phyloP scores from a whole-genome alignment of 2,329 filamentous ascomycete genomes.

The Drechslera avenae region DNA sequence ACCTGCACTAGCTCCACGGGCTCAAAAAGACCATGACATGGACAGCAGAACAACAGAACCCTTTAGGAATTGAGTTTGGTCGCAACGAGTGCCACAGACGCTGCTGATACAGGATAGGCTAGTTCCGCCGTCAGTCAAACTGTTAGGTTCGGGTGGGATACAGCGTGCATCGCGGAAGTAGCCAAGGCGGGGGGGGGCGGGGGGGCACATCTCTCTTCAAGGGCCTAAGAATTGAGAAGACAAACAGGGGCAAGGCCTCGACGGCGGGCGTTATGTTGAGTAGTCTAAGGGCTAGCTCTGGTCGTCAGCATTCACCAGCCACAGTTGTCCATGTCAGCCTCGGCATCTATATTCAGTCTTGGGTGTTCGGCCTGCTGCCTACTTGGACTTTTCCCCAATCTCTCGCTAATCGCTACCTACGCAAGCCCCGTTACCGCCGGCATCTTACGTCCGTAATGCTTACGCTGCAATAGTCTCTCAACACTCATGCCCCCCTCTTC shows the following conservation, averaged over 20 bases:
- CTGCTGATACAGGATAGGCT: conserved; percentile 13
- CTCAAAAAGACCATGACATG: not conserved
- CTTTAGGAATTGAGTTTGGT: not conserved
- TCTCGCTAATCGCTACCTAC: conserved; percentile 5
- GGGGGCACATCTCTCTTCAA: not conserved
- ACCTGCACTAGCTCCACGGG: conserved; percentile 7
- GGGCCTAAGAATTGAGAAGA: too few species aligned
- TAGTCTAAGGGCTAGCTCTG: too few species aligned
- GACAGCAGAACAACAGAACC: not conserved
- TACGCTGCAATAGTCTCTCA: not conserved
- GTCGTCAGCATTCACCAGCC: too few species aligned
- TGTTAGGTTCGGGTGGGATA: too few species aligned
- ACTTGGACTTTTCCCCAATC: not conserved
- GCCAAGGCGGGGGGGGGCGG: not conserved
- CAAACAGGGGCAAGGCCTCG: too few species aligned
- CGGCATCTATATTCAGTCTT: too few species aligned
- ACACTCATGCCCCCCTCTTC: conserved; percentile 12
- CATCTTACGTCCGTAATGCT: conserved; percentile 10
- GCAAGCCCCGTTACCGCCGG: not conserved
- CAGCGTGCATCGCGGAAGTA: not conserved
- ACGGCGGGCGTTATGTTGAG: too few species aligned
- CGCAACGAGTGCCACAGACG: not conserved
- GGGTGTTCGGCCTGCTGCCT: not conserved
- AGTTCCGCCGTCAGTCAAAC: not conserved
- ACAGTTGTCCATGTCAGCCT: too few species aligned